phyloP scores from a whole-genome alignment of 306 rosid genomes.

The Quercus parvula region DNA sequence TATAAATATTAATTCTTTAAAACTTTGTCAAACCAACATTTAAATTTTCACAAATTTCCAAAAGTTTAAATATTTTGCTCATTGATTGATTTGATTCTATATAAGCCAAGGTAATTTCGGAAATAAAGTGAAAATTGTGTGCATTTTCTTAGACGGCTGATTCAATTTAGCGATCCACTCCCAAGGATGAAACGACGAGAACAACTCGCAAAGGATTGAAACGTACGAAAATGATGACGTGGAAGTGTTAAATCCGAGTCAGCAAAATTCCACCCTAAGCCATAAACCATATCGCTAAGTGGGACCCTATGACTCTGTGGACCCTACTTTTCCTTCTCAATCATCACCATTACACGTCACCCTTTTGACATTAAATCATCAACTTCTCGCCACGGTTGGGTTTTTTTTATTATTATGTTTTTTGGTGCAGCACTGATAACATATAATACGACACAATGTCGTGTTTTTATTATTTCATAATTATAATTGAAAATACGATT shows the following conservation, averaged over 20 bases:
- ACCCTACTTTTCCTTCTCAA: neutral
- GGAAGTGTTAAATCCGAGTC: conserved; percentile 3
- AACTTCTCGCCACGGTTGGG: neutral
- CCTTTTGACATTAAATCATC: conserved; percentile 19
- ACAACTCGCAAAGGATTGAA: neutral
- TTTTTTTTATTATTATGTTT: neutral
- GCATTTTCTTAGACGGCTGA: neutral
- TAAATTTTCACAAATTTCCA: no score
- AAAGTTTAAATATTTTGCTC: no score
- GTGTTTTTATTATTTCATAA: no score
- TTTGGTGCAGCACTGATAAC: no score
- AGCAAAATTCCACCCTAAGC: neutral
- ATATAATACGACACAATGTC: no score
- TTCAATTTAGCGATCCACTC: neutral
- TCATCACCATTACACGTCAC: neutral
- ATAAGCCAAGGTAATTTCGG: neutral
- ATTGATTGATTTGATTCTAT: no score
- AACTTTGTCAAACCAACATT: no score
- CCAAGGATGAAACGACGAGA: neutral
- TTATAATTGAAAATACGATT: no score
- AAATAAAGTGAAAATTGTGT: neutral
- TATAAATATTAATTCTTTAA: no score
- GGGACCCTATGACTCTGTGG: neutral
- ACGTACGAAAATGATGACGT: neutral
- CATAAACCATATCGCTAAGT: neutral